Evolutionary conservation across 2,329 filamentous ascomycete species (phyloP), one percentile per base, ranked within the genome.

Genomic region (Diaporthe sp.): DNA sequence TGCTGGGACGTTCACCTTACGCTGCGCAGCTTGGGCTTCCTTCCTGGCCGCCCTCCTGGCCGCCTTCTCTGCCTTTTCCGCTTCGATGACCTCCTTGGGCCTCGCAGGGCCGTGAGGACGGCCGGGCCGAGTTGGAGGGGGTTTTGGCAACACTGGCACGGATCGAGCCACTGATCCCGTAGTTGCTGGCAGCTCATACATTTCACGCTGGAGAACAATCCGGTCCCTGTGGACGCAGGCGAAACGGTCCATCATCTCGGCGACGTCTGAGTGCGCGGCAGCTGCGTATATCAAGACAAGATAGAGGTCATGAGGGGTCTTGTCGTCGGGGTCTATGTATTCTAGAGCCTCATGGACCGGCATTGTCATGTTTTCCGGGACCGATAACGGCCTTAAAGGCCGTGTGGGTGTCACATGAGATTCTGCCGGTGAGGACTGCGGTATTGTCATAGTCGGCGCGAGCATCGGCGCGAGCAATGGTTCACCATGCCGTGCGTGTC

Each of bases 241-340:
- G 53, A 72, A 72, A 9, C 42, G 70, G 69, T 74, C 53, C 35
- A 74, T 35, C 73, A 74, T 72, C 50, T 68, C 30, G 30, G 58
- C 73, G 32, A 74, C 73, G 59, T 72, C 73, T 19, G 69, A 50
- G 51, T 72, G 73, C 22, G 73, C 72, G 7, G 69, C 73, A 12
- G 68, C 73, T 27, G 73, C 53, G 25, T 68, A 74, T 3, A 55
- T 63, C 37, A 72, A 59, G 58, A 72, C 71, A 19, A 37, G 39
- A 19, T 74, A 74, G 3, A 72, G 59, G 32, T 72, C 69, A 27
- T 74, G 69, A 25, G 73, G 69, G 7, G 53, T 72, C 12, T 61
- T 44, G 27, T 65, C n/a, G 17, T 47, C 12, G 17, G 73, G 73
- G 10, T 74, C 69, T 13, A 74, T 44, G 12, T 72, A 35, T 44